Base-by-base conservation (phyloP, 202 grass and related monocot species). In the Cymbopogon flexuosus region DNA sequence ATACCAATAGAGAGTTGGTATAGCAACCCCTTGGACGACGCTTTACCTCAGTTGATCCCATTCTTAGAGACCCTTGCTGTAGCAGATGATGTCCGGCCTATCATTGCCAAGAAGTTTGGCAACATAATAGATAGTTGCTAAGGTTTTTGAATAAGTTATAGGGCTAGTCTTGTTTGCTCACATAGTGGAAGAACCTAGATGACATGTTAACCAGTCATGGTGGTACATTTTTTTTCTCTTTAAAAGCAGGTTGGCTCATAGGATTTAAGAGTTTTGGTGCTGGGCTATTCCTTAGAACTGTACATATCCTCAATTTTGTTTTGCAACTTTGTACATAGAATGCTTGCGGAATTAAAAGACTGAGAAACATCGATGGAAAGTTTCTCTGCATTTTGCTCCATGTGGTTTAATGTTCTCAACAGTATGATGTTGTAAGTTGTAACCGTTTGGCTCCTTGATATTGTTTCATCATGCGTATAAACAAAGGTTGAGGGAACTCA, bases 1-100 rank as follows among this genome's bases (percentile, higher is more conserved):
- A 94, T 94, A 83, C 92, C 92, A 10, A 94, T 91, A 75, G 85
- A 94, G 84, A 94, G 92, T 70, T 94, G 92, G 92, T 94, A 88
- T 81, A 82, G 67, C 6, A 83, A 94, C 54, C 82, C 77, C 3
- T 70, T 35, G 1, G 92, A 94, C 5, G 75, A 86, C 33, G 89
- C 84, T 1, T 90, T 94, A 39, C 41, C 70, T 81, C 92, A 85
- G 43, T 77, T 94, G 51, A 87, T 94, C 42, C 92, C 92, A 46
- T 94, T 94, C 71, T 72, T 94, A 34, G 92, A 94, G 82, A 84
- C 56, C 13, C 84, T 94, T 68, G 87, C 85, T 61, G 87, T 63
- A 34, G 79, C 87, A 18, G 87, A 94, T 68, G 92, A 94, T 56
- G 89, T 94, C 33, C 87, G 92, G 21, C 92, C 89, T 37, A 87